A percentile compares a stretch with the other conserved stretches of the same genome.
Evolutionary conservation across 2,329 filamentous ascomycete species (phyloP).

Genomic region (Periconia macrospinosa): DNA sequence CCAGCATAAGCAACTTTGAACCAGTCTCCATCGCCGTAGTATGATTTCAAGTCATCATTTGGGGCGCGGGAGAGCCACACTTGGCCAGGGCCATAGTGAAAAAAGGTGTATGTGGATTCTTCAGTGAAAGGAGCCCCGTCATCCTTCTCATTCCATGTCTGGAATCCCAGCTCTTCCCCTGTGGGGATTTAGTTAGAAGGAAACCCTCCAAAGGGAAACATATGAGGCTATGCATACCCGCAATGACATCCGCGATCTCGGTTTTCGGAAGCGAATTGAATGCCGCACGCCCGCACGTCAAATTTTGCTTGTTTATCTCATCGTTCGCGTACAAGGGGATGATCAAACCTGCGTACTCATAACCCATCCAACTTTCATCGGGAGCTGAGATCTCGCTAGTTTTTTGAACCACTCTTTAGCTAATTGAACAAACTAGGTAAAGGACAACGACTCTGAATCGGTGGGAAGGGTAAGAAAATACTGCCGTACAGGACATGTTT

Average conservation of each 20-base stretch:
- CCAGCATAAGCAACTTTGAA: slow-evolving; percentile 10
- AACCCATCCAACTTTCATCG: not conserved
- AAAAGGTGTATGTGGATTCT: not conserved
- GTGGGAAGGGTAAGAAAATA: not conserved
- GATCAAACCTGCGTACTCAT: not conserved
- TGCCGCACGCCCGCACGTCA: slow-evolving; percentile 7
- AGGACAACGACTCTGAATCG: not conserved
- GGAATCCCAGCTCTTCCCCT: not conserved
- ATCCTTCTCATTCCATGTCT: not conserved
- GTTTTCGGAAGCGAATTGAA: slow-evolving; percentile 3
- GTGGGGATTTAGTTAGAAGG: not conserved
- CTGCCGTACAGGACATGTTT: slow-evolving; percentile 1
- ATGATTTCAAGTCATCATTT: slow-evolving; percentile 7
- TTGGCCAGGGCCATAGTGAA: slow-evolving; percentile 4
- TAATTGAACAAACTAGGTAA: too few species aligned
- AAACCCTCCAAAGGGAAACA: not conserved
- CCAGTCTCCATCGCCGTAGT: slow-evolving; percentile 11
- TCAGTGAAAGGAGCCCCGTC: not conserved
- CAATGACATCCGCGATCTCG: slow-evolving; percentile 9
- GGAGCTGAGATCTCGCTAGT: not conserved
- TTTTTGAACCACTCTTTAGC: not conserved
- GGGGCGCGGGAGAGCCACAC: slow-evolving; percentile 6
- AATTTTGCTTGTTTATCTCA: not conserved
- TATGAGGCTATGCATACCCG: not conserved
- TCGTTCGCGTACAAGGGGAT: not conserved